phyloP scores from a whole-genome alignment of 208 protist genomes.

The Acanthamoeba sp. region DNA sequence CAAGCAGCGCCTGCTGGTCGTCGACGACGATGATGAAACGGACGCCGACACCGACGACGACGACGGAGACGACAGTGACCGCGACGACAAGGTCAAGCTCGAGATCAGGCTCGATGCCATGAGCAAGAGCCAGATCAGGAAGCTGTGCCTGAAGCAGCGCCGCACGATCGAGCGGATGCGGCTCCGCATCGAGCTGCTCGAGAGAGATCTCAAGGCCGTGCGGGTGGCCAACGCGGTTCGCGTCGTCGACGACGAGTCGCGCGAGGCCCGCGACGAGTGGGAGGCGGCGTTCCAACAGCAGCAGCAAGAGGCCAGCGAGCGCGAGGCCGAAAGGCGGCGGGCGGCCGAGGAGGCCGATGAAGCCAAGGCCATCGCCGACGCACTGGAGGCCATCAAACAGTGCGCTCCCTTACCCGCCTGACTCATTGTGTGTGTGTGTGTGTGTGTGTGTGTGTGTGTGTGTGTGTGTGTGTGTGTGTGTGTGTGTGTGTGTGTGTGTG shows the following conservation, averaged over 20 bases:
- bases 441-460: not conserved
- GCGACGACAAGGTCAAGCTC: not conserved
- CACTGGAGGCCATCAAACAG: not conserved
- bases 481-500: not conserved
- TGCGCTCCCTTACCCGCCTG: not conserved
- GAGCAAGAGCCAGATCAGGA: not conserved
- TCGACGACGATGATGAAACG: not conserved
- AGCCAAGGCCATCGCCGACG: not conserved
- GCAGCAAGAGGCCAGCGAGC: not conserved
- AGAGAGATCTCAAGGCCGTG: not conserved
- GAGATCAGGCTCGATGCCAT: not conserved
- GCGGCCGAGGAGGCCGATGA: not conserved
- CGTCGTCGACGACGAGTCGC: not conserved
- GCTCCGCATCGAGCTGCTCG: not conserved
- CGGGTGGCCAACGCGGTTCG: not conserved
- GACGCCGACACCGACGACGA: not conserved
- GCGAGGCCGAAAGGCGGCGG: not conserved
- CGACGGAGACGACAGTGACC: not conserved
- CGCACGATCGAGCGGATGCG: not conserved
- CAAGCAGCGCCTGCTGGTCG: not conserved
- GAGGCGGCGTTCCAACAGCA: not conserved
- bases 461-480: not conserved
- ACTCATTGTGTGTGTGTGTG: not conserved
- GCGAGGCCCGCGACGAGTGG: not conserved
- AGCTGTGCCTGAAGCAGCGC: constrained; percentile 4